Percentiles rank a stretch among this genome's conserved stretches.
These are phyloP conservation scores for Acmispon strigosus DNA, from an alignment of 306 rosid species.

Conservation along the genomic window DNA sequence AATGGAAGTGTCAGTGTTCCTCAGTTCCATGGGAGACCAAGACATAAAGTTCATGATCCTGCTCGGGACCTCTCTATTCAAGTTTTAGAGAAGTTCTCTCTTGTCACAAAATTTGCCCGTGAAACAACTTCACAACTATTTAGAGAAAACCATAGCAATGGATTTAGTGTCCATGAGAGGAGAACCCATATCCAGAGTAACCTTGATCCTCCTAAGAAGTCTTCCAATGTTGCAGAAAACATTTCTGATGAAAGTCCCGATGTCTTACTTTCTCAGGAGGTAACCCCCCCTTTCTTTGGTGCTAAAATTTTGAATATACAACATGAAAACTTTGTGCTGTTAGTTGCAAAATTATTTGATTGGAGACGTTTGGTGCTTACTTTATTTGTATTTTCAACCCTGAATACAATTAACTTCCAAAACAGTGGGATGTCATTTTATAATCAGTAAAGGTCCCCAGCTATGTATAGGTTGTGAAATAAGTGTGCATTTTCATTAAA, in stretches of 20 bases:
- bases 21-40: slow-evolving; percentile 56
- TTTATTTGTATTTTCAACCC: not conserved
- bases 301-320: not conserved
- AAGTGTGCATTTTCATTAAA: not conserved
- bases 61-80: slow-evolving; percentile 91
- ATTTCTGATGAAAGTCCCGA: slow-evolving; percentile 37
- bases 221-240: slow-evolving; percentile 35
- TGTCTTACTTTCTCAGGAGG: slow-evolving; percentile 69
- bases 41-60: slow-evolving; percentile 70
- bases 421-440: not conserved
- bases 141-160: slow-evolving; percentile 69
- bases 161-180: slow-evolving; percentile 48
- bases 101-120: slow-evolving; percentile 94
- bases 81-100: slow-evolving; percentile 92
- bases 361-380: not conserved
- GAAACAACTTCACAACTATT: slow-evolving; percentile 97
- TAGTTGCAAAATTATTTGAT: not conserved
- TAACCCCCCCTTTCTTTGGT: slow-evolving; percentile 22
- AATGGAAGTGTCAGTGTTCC: slow-evolving; percentile 37
- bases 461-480: not conserved
- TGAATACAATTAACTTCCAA: not conserved
- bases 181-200: slow-evolving; percentile 38
- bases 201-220: slow-evolving; percentile 37
- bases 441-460: not conserved
- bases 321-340: not conserved